These are phyloP conservation scores for Calycina herbarum DNA, from an alignment of 2,329 filamentous ascomycete genomes.

Conservation along the genomic window DNA sequence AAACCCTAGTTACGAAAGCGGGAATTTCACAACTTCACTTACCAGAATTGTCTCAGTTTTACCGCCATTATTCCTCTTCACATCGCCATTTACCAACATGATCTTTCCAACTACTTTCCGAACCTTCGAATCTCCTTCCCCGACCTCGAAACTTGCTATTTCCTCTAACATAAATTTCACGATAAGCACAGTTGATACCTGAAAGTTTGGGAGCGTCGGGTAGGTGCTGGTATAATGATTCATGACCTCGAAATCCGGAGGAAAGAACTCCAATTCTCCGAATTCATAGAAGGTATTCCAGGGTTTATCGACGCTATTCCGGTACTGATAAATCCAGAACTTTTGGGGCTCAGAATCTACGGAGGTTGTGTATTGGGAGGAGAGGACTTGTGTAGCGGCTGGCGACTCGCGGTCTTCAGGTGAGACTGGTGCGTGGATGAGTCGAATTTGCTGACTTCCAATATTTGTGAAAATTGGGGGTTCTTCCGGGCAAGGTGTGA, in stretches of 20 bases:
- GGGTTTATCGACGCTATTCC: constrained; percentile 45
- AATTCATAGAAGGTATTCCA: constrained; percentile 68
- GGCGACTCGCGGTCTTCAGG: constrained; percentile 43
- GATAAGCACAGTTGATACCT: constrained; percentile 55
- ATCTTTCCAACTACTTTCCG: constrained; percentile 45
- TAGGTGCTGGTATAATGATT: constrained; percentile 56
- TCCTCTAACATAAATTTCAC: constrained; percentile 55
- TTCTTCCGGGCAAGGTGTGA: constrained; percentile 42
- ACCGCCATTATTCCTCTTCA: constrained; percentile 56
- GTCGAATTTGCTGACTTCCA: constrained; percentile 56
- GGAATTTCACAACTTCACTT: neutral
- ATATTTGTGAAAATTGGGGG: constrained; percentile 39
- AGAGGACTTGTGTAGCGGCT: neutral
- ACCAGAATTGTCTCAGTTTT: constrained; percentile 46
- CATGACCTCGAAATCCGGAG: constrained; percentile 60
- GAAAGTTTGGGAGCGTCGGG: constrained; percentile 59
- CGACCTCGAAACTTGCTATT: constrained; percentile 22
- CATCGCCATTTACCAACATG: constrained; percentile 49
- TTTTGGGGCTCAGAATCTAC: constrained; percentile 35
- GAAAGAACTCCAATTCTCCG: constrained; percentile 62
- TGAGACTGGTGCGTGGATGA: constrained; percentile 51
- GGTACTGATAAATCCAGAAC: constrained; percentile 65
- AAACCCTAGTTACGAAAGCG: neutral
- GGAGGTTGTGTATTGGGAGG: neutral
- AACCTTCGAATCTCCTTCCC: constrained; percentile 40